These are phyloP conservation scores for Pestalotiopsis fici DNA, from an alignment of 2,329 filamentous ascomycete genomes.

Conservation along the genomic window DNA sequence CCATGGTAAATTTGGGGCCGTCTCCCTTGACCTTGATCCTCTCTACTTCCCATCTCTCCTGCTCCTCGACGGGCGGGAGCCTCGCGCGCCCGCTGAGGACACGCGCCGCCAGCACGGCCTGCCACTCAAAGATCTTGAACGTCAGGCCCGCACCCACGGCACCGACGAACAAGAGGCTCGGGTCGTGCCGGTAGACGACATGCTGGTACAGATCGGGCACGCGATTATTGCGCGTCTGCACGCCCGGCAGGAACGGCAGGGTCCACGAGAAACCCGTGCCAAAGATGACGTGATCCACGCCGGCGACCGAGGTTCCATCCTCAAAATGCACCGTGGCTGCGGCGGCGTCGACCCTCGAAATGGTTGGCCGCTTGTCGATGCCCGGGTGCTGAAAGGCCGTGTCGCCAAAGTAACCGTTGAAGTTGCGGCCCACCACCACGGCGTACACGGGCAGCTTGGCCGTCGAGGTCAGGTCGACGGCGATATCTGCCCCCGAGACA, in stretches of 20 bases:
- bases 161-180: slow-evolving; percentile 58
- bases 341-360: slow-evolving; percentile 40
- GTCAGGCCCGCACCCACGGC: slow-evolving; percentile 60
- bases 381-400: slow-evolving; percentile 23
- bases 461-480: slow-evolving; percentile 21
- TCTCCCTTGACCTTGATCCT: slow-evolving; percentile 56
- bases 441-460: slow-evolving; percentile 23
- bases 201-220: slow-evolving; percentile 60
- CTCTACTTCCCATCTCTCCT: slow-evolving; percentile 58
- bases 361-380: slow-evolving; percentile 37
- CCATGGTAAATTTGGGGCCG: slow-evolving; percentile 53
- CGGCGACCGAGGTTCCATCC: slow-evolving; percentile 51
- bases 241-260: slow-evolving; percentile 56
- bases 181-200: slow-evolving; percentile 55
- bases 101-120: slow-evolving; percentile 62
- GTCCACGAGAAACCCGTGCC: slow-evolving; percentile 69
- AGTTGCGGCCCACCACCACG: slow-evolving; percentile 23
- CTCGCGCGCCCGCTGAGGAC: slow-evolving; percentile 54
- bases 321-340: slow-evolving; percentile 52
- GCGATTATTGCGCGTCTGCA: slow-evolving; percentile 55
- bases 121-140: slow-evolving; percentile 71
- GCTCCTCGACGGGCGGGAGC: slow-evolving; percentile 50
- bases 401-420: slow-evolving; percentile 29
- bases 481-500: slow-evolving; percentile 62
- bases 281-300: slow-evolving; percentile 65